Conservation (phyloP, 2,329 filamentous ascomycete genomes). For the Penicillium sp. region DNA sequence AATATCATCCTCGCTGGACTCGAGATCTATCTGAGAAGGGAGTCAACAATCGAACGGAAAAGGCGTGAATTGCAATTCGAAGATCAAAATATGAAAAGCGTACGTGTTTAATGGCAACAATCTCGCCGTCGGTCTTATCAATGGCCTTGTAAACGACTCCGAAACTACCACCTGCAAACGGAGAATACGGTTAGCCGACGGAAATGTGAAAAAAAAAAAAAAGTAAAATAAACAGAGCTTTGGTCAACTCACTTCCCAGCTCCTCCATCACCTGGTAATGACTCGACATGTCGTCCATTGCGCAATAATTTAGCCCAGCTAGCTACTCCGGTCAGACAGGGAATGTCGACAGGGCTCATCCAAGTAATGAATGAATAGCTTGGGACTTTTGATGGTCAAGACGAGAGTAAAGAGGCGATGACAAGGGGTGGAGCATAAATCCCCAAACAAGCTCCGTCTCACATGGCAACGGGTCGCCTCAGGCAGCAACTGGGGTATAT, state of each 20-base stretch:
- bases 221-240: not conserved
- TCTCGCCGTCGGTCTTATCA: slow-evolving; percentile 78
- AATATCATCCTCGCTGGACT: slow-evolving; percentile 97
- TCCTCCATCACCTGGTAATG: slow-evolving; percentile 94
- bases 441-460: slow-evolving; percentile 20
- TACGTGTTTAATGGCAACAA: slow-evolving; percentile 94
- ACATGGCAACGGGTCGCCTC: slow-evolving; percentile 15
- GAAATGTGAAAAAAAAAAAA: not conserved
- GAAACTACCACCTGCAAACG: slow-evolving; percentile 71
- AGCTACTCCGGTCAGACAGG: slow-evolving; percentile 15
- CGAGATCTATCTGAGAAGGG: slow-evolving; percentile 73
- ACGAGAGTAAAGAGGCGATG: slow-evolving; percentile 6
- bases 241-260: slow-evolving; percentile 66
- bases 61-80: not conserved
- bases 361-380: slow-evolving; percentile 7
- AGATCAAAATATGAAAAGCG: slow-evolving; percentile 25
- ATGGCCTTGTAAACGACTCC: slow-evolving; percentile 95
- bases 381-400: slow-evolving; percentile 2
- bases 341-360: slow-evolving; percentile 12
- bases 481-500: slow-evolving; percentile 9
- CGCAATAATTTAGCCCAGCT: slow-evolving; percentile 15
- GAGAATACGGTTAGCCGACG: slow-evolving; percentile 12
- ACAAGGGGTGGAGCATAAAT: slow-evolving; percentile 20
- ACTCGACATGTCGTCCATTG: slow-evolving; percentile 56
- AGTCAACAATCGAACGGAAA: slow-evolving; percentile 10